These are phyloP conservation scores for Acorus calamus DNA, from an alignment of 106 monocot species.

Conservation along the genomic window DNA sequence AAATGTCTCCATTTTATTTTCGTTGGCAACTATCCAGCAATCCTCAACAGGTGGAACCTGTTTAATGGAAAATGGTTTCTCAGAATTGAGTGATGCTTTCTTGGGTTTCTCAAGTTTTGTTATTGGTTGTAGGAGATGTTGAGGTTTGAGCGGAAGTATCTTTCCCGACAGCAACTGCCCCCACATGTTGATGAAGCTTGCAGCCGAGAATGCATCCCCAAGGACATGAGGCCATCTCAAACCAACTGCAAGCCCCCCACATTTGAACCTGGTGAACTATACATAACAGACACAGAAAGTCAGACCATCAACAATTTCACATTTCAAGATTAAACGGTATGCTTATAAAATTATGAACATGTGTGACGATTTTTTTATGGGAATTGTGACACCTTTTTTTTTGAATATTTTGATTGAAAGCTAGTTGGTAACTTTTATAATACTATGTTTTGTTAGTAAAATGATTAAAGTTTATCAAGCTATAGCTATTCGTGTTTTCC, in stretches of 20 bases:
- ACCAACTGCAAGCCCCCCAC: slow-evolving; percentile 78
- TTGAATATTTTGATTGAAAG: no score
- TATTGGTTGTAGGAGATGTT: neutral
- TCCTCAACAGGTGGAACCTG: slow-evolving; percentile 34
- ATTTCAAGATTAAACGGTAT: no score
- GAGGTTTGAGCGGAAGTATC: neutral
- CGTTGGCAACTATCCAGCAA: slow-evolving; percentile 39
- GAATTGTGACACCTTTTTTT: no score
- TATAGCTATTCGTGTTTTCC: no score
- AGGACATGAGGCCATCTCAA: slow-evolving; percentile 79
- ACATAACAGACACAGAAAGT: no score
- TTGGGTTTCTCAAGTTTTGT: neutral
- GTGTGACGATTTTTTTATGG: no score
- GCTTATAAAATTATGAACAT: no score
- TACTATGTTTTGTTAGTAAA: no score
- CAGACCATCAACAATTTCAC: no score
- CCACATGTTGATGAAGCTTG: slow-evolving; percentile 45
- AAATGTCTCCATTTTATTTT: slow-evolving; percentile 33
- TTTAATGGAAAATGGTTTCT: slow-evolving; percentile 32
- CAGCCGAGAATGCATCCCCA: slow-evolving; percentile 51
- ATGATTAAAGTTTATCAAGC: no score
- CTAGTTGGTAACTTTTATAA: no score
- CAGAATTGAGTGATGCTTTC: neutral
- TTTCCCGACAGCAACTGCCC: slow-evolving; percentile 29
- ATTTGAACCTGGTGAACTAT: slow-evolving; percentile 69